Evolutionary conservation across 192 early-diverging fungal species (phyloP).

Genomic region (Coemansia sp.): DNA sequence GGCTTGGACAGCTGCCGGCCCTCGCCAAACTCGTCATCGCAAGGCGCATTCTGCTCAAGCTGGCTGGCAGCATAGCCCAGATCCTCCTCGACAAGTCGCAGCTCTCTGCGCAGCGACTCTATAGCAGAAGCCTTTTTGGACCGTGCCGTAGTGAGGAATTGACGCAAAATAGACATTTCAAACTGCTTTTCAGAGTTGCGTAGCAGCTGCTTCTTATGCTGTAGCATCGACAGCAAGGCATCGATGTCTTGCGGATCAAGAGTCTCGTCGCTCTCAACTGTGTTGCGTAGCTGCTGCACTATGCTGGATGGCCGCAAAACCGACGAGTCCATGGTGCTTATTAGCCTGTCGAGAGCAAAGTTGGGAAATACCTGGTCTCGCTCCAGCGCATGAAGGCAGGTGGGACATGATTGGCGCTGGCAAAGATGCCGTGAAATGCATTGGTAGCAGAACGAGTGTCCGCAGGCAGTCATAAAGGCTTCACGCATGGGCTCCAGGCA

Average conservation of each 20-base stretch:
- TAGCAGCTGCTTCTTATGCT: constrained; percentile 62
- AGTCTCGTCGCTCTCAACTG: constrained; percentile 29
- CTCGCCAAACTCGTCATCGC: constrained; percentile 12
- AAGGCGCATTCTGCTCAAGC: constrained; percentile 24
- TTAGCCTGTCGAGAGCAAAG: constrained; percentile 58
- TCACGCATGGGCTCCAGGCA: constrained; percentile 70
- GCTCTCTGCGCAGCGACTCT: constrained; percentile 43
- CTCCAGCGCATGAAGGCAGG: constrained; percentile 59
- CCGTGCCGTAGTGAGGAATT: constrained; percentile 66
- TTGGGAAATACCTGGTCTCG: constrained; percentile 79
- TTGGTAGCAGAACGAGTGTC: constrained; percentile 80
- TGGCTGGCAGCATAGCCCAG: constrained; percentile 41
- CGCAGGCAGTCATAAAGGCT: constrained; percentile 76
- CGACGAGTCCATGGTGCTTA: constrained; percentile 15
- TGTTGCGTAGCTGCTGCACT: constrained; percentile 30
- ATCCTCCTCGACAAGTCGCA: constrained; percentile 43
- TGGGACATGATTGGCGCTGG: constrained; percentile 63
- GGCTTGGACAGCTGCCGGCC: constrained; percentile 14
- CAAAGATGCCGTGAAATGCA: constrained; percentile 73
- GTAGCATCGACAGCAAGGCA: constrained; percentile 56
- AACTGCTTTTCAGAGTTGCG: constrained; percentile 57
- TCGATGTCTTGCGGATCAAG: constrained; percentile 63
- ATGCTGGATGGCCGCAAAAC: constrained; percentile 16
- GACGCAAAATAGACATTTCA: constrained; percentile 58
- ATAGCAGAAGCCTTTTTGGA: constrained; percentile 56